Evolutionary conservation across 345 rosid genomes (phyloP), one percentile per base, ranked within the genome.

Genomic region (Sapria himalayana): DNA sequence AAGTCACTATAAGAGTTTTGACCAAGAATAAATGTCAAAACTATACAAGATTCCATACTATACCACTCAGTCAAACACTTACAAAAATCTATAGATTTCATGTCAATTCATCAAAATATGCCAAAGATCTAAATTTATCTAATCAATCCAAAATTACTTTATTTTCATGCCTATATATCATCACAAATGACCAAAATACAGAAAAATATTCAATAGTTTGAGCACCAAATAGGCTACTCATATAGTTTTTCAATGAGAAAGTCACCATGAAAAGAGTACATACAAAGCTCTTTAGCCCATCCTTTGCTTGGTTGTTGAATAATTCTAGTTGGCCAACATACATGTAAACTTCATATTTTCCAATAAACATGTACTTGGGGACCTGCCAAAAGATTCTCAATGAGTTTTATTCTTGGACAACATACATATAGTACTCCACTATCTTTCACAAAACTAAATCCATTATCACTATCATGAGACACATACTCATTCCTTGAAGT

Each of bases 341-440:
- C 98, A 89, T 89, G 73, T 84, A 91, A 38, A 91, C 99, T 61
- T 91, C 99, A 14, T 95, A 91, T 24, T 93, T 96, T 39, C 99
- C 99, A 1, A 84, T 80, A 4, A 91, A 61, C 2, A 76, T 78
- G 33, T 75, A 91, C 43, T 84, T 95, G 0, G 99, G 99, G 39
- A 78, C 75, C 67, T 89, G 93, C 99, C 99, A 91, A 63, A 91
- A 73, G 62, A 91, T 84, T 73, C 89, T 91, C 45, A 91, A 45
- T 43, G 92, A 64, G 82, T 96, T 91, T n/a, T 93, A 78, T 23
- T 75, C 91, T 48, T 72, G n/a, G 70, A 44, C 98, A 82, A 22
- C 51, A 79, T 10, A 23, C 59, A 67, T 94, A 89, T 32, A 75
- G 41, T 66, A 56, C 64, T 91, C 99, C 2, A 91, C 99, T 15